Percentiles rank a stretch among this genome's conserved stretches.
These are phyloP conservation scores for Populus nigra DNA, from an alignment of 345 rosid species.

Conservation along the genomic window DNA sequence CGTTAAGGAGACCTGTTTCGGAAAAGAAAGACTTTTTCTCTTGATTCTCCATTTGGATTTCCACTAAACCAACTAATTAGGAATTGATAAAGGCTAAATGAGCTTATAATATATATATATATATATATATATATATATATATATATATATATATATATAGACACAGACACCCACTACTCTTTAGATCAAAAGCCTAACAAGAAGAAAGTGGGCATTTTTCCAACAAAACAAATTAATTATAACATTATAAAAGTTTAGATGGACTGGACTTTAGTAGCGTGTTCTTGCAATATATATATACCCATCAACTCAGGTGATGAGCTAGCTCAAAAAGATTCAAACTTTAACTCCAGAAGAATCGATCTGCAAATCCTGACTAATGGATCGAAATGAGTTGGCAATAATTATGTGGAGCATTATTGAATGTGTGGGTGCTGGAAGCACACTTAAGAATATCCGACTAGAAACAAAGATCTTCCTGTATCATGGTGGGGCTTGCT, in stretches of 20 bases:
- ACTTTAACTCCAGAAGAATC: not conserved
- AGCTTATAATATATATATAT: not conserved
- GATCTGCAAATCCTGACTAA: constrained; percentile 19
- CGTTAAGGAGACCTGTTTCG: constrained; percentile 34
- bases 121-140: not conserved
- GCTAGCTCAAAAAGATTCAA: constrained; percentile 1
- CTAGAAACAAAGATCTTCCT: not conserved
- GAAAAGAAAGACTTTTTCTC: not conserved
- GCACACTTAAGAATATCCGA: not conserved
- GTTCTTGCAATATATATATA: not conserved
- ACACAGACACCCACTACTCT: constrained; percentile 1
- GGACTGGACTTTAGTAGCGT: not conserved
- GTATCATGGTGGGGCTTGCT: constrained; percentile 12
- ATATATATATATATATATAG: not conserved
- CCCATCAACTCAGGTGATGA: constrained; percentile 1
- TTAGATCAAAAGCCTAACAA: constrained; percentile 25
- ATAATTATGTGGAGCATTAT: constrained; percentile 19
- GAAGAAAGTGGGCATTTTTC: constrained; percentile 12
- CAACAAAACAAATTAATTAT: not conserved
- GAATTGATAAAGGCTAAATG: not conserved
- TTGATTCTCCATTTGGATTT: constrained; percentile 31
- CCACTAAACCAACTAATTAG: constrained; percentile 29
- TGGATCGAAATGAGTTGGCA: constrained; percentile 25
- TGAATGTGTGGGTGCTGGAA: not conserved
- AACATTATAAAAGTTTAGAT: constrained; percentile 14